Evolutionary conservation across 805 yeast genomes (phyloP).

Genomic region (Saturnispora serradocipensis): DNA sequence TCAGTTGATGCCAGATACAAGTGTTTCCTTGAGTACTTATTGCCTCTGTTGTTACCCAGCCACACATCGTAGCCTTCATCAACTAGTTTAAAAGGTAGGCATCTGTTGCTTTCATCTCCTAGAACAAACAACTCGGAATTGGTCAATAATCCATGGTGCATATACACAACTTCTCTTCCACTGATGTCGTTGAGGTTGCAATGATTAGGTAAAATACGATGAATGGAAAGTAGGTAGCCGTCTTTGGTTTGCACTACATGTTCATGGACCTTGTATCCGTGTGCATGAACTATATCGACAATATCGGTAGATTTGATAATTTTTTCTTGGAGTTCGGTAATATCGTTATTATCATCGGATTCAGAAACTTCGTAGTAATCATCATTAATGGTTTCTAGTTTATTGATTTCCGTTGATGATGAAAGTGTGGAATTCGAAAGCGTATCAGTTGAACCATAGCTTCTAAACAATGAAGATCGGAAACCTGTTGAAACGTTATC

Average conservation of each 20-base stretch:
- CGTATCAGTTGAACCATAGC: not conserved
- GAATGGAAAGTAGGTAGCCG: conserved; percentile 69
- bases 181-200: not conserved
- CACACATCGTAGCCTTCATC: conserved; percentile 88
- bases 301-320: conserved; percentile 24
- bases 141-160: conserved; percentile 88
- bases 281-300: conserved; percentile 27
- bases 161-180: conserved; percentile 46
- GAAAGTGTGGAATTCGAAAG: not conserved
- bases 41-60: conserved; percentile 88
- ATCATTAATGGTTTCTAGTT: not conserved
- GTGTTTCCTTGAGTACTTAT: conserved; percentile 84
- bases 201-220: conserved; percentile 40
- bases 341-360: not conserved
- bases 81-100: conserved; percentile 62
- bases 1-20: conserved; percentile 30
- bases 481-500: conserved; percentile 16
- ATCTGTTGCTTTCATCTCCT: conserved; percentile 34
- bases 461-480: not conserved
- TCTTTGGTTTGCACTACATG: conserved; percentile 73
- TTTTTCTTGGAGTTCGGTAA: conserved; percentile 9
- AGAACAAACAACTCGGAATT: conserved; percentile 61
- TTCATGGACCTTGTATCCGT: conserved; percentile 64
- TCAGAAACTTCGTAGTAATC: not conserved
- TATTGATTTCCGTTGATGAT: not conserved